Base-by-base conservation (phyloP, 768 basidiomycete genomes). In the Kwoniella europaea region DNA sequence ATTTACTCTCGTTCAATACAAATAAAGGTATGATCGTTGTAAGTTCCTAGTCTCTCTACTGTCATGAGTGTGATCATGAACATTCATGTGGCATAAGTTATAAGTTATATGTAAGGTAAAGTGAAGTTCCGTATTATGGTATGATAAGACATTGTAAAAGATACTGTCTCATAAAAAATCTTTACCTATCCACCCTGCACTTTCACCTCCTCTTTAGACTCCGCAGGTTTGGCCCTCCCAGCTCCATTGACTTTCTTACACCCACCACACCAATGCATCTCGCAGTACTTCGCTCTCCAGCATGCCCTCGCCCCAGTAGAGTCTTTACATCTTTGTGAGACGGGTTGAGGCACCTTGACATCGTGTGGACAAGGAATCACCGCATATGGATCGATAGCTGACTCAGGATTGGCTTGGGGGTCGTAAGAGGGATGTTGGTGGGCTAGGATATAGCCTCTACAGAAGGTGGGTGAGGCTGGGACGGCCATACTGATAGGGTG, bases 191-290 rank as follows among this genome's bases (percentile, higher is more conserved):
- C 27, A n/a, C 18, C 46, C n/a, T 63, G 12, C 22, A 46, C 44
- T 16, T 50, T 18, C 46, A 13, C 46, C 46, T 12, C 46, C 46
- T 10, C 46, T 1, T 50, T 18, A 18, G 18, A 13, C 46, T 50
- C 18, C 46, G 10, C 54, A 57, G n/a, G 35, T 35, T 35, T 35
- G 3, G 6, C 55, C 42, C 35, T 65, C 18, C 64, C 64, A 57
- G n/a, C 29, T n/a, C 50, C 50, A 20, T 65, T 65, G 2, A 65
- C 35, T 10, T 56, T 55, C 54, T 65, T 65, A 65, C 64, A 65
- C 18, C 41, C 64, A 12, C 64, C 64, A 50, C 64, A 65, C 64
- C 64, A 65, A 65, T 65, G 64, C 64, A 65, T 65, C 18, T 65
- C 54, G 52, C 64, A 65, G 24, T 65, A 65, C 22, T 57, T 65